Percentiles rank a stretch among this genome's conserved stretches.
Conservation (phyloP, 345 rosid species). For the Gossypium arboreum region DNA sequence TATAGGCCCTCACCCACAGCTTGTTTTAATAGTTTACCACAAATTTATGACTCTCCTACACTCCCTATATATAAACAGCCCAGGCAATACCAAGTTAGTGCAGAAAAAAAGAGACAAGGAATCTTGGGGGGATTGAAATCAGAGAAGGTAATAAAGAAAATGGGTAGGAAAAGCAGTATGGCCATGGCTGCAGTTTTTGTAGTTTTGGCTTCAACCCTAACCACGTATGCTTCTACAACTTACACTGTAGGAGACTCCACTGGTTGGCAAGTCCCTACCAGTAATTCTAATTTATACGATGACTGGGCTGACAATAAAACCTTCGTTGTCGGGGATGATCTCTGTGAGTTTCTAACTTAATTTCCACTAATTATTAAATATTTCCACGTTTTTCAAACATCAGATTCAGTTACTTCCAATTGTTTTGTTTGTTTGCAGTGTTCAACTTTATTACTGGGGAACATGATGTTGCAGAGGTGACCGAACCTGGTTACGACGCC, state of each 20-base stretch:
- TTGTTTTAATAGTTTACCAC: too few relatives aligned
- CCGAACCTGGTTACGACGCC: slow-evolving; percentile 22
- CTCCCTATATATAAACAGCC: not conserved
- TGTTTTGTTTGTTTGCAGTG: slow-evolving; percentile 17
- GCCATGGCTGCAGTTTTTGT: slow-evolving; percentile 1
- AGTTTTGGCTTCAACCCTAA: slow-evolving; percentile 13
- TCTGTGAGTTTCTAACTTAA: slow-evolving; percentile 26
- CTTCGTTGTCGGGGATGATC: slow-evolving; percentile 35
- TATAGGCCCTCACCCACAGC: too few relatives aligned
- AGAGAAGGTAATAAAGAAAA: slow-evolving; percentile 25
- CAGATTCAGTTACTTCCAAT: not conserved
- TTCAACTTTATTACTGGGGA: slow-evolving; percentile 27
- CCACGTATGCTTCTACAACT: slow-evolving; percentile 14
- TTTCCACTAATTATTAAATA: too few relatives aligned
- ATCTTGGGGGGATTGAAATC: slow-evolving; percentile 16
- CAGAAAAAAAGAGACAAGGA: not conserved
- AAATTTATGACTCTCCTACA: not conserved
- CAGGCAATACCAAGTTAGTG: not conserved
- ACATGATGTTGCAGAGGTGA: slow-evolving; percentile 35
- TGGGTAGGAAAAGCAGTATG: slow-evolving; percentile 16
- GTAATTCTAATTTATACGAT: slow-evolving; percentile 17
- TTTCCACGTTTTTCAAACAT: not conserved
- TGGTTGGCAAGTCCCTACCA: slow-evolving; percentile 30
- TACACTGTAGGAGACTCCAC: slow-evolving; percentile 33
- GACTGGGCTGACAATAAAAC: slow-evolving; percentile 27